Conservation (phyloP, 2,329 filamentous ascomycete genomes). For the Aspergillus versicolor region DNA sequence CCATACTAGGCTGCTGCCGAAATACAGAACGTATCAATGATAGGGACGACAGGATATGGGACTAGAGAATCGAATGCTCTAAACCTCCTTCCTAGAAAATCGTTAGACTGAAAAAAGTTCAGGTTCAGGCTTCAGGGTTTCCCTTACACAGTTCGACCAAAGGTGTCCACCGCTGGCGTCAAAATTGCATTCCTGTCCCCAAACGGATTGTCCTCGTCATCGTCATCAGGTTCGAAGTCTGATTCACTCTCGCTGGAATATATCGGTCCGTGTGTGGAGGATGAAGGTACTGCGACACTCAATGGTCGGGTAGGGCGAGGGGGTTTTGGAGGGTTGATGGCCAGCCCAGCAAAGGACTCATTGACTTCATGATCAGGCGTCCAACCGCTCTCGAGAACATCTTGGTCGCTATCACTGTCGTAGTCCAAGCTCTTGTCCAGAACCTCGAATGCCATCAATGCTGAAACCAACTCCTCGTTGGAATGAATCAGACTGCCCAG, state of each 20-base stretch:
- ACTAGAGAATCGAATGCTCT: background rate
- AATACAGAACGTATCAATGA: background rate
- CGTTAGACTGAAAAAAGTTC: conserved; percentile 13
- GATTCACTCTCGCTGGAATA: conserved; percentile 58
- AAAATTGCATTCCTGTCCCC: conserved; percentile 70
- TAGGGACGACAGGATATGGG: background rate
- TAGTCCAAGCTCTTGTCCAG: conserved; percentile 67
- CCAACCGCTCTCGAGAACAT: conserved; percentile 39
- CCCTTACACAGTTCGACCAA: conserved; percentile 28
- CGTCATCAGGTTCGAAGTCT: conserved; percentile 57
- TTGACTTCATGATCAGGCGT: conserved; percentile 25
- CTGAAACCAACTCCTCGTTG: conserved; percentile 92
- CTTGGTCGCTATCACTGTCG: conserved; percentile 65
- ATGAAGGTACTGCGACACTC: conserved; percentile 46
- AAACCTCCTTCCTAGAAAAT: conserved; percentile 29
- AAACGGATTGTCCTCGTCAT: conserved; percentile 86
- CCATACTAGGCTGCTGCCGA: background rate
- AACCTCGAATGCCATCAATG: conserved; percentile 91
- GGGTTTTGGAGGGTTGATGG: conserved; percentile 37
- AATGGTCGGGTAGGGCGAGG: conserved; percentile 59
- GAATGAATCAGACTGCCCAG: conserved; percentile 87
- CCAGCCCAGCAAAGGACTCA: conserved; percentile 35
- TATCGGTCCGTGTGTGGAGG: conserved; percentile 24
- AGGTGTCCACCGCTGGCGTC: conserved; percentile 32
- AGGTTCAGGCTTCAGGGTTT: background rate